Conservation (phyloP, 768 basidiomycete genomes). For the Calocybe cyanea region DNA sequence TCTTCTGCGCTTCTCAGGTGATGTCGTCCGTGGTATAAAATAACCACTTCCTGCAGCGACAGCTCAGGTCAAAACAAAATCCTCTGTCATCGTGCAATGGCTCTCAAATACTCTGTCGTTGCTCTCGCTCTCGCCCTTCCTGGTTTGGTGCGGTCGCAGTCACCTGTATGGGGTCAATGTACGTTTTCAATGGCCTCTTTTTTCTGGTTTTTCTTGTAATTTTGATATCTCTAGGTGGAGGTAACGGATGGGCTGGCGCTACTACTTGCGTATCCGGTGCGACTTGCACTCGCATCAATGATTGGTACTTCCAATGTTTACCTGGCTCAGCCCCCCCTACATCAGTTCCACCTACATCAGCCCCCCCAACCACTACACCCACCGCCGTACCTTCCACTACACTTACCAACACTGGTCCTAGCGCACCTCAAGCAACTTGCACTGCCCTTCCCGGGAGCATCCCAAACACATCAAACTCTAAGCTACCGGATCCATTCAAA, state of each 20-base stretch:
- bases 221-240: slow-evolving; percentile 25
- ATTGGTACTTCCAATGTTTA: slow-evolving; percentile 34
- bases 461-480: slow-evolving; percentile 31
- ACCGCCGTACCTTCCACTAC: slow-evolving; percentile 15
- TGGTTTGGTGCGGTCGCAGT: slow-evolving; percentile 25
- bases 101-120: slow-evolving; percentile 19
- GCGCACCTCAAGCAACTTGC: slow-evolving; percentile 16
- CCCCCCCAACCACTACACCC: slow-evolving; percentile 15
- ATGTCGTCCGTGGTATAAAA: slow-evolving; percentile 1
- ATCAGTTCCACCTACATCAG: slow-evolving; percentile 12
- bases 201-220: neutral
- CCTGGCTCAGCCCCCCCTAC: slow-evolving; percentile 21
- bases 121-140: slow-evolving; percentile 24
- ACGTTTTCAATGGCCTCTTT: slow-evolving; percentile 1
- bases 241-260: slow-evolving; percentile 30
- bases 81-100: slow-evolving; percentile 14
- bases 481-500: slow-evolving; percentile 53
- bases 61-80: too few species aligned
- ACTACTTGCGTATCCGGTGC: slow-evolving; percentile 32
- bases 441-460: slow-evolving; percentile 27
- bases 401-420: slow-evolving; percentile 8
- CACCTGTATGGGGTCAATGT: slow-evolving; percentile 28
- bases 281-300: slow-evolving; percentile 26
- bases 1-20: neutral
- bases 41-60: neutral